Base-by-base conservation (phyloP, 1,139 yeast genomes). In the Starmera stellimalicola region DNA sequence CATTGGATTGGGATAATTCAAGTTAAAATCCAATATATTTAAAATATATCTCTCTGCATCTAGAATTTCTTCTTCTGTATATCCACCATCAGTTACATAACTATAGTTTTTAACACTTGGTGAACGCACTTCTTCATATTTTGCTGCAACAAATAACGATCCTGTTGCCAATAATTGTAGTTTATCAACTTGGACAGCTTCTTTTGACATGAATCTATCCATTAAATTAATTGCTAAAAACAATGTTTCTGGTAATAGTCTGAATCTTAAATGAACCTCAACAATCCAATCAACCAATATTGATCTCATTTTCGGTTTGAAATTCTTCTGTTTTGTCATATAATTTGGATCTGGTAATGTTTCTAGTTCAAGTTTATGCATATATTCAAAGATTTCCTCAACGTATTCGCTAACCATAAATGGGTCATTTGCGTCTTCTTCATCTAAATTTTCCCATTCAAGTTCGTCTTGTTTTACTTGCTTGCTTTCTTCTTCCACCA, bases 321-420 rank as follows among this genome's bases (percentile, higher is more conserved):
- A 67, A 39, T 80, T 81, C 33, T 76, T 72, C 58, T 87, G 95
- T 57, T 75, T 72, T 46, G 67, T 71, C 44, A 88, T 63, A 54
- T 84, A 87, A 45, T 75, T 71, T 9, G 87, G 68, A 48, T 78
- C 78, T 16, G 96, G 95, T 55, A 87, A 65, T 43, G 91, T 84
- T 50, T 73, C 67, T 30, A 66, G 60, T 58, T 91, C 96, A 39
- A 81, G 65, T 51, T 71, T 77, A 55, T 80, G 77, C 45, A 88
- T 63, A 55, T 83, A 85, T 27, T 73, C 78, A 57, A 85, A 88
- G 38, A 91, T 88, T 40, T 85, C 96, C 45, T 65, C 73, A 37
- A 83, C 95, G 54, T 87, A 91, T 61, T 91, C 98, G 46, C 88
- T 77, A 20, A 84, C 96, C 96, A 88, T 87, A 44, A 83, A 67